Base-by-base conservation (phyloP, 169 alveolate species). In the Ichthyophthirius multifiliis region DNA sequence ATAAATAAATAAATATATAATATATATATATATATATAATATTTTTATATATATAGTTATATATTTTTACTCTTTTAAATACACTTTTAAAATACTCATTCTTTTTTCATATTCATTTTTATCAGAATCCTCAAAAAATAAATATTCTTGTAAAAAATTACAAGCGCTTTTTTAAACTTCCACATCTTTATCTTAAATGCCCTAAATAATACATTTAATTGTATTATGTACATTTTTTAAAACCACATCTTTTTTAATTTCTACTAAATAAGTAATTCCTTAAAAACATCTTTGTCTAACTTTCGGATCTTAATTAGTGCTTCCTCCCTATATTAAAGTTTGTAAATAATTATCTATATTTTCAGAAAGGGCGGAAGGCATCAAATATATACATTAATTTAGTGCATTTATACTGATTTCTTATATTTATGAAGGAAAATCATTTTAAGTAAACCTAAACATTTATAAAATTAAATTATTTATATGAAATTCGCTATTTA, bases 151-250 rank as follows among this genome's bases (percentile, higher is more conserved):
- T 62, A 47, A 67, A 44, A 67, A 67, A 20, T 23, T 37, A 37
- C 77, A 67, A 16, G 77, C 77, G 45, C 35, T 37, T 20, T 67
- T 67, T 9, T 47, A 47, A 35, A 67, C 77, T n/a, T 67, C 63
- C 15, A 37, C 35, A n/a, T 67, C 55, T 9, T 4, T 23, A n/a
- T 67, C 77, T 41, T 55, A 55, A 55, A 18, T 55, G 20, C 71
- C 71, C 23, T 27, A 27, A 23, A 55, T 55, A 27, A 55, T 23
- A 2, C 43, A 55, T 55, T 55, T 18, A 55, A 55, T 55, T 13
- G 31, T 23, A 27, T 55, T 10, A 55, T 55, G 27, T 16, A 67
- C 16, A 12, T 62, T 35, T 67, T 37, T 67, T 62, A 39, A 35
- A 1, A 39, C 41, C 3, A 30, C 20, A 15, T 37, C 62, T 34